Percentiles rank a stretch among this genome's conserved stretches.
Conservation (phyloP, 2,329 filamentous ascomycete genomes). For the Trichophyton rubrum region DNA sequence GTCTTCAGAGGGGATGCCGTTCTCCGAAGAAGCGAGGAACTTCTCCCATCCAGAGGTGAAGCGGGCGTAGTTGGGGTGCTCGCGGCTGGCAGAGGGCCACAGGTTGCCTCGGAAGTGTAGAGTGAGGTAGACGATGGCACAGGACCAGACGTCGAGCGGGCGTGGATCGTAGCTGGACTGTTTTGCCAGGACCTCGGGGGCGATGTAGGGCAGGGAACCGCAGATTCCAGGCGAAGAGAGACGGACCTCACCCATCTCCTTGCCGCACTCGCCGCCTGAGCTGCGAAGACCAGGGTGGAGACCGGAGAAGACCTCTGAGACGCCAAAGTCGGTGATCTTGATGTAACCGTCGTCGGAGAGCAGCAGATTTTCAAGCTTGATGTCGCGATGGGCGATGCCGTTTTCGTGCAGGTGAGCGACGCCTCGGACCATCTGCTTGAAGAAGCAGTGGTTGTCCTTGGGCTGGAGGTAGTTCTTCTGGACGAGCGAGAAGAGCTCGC, state of each 20-base stretch:
- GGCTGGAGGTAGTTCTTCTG: slow-evolving; percentile 55
- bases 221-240: slow-evolving; percentile 69
- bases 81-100: slow-evolving; percentile 57
- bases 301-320: slow-evolving; percentile 73
- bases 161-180: slow-evolving; percentile 58
- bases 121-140: slow-evolving; percentile 69
- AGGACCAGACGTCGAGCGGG: slow-evolving; percentile 73
- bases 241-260: slow-evolving; percentile 57
- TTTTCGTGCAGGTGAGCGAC: slow-evolving; percentile 69
- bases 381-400: slow-evolving; percentile 80
- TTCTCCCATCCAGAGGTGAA: slow-evolving; percentile 57
- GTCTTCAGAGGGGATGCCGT: slow-evolving; percentile 40
- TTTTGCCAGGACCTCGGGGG: slow-evolving; percentile 68
- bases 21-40: slow-evolving; percentile 48
- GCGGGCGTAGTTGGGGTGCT: slow-evolving; percentile 48
- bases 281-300: slow-evolving; percentile 66
- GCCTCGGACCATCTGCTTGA: slow-evolving; percentile 78
- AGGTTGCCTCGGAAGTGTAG: slow-evolving; percentile 60
- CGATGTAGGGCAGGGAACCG: slow-evolving; percentile 75
- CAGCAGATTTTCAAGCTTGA: slow-evolving; percentile 79
- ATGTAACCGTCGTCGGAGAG: slow-evolving; percentile 67
- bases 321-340: slow-evolving; percentile 86
- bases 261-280: slow-evolving; percentile 59
- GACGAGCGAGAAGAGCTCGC: slow-evolving; percentile 66
- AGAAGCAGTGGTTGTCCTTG: slow-evolving; percentile 66